phyloP scores from a whole-genome alignment of 2,329 filamentous ascomycete species.

The Biscogniauxia sp. region DNA sequence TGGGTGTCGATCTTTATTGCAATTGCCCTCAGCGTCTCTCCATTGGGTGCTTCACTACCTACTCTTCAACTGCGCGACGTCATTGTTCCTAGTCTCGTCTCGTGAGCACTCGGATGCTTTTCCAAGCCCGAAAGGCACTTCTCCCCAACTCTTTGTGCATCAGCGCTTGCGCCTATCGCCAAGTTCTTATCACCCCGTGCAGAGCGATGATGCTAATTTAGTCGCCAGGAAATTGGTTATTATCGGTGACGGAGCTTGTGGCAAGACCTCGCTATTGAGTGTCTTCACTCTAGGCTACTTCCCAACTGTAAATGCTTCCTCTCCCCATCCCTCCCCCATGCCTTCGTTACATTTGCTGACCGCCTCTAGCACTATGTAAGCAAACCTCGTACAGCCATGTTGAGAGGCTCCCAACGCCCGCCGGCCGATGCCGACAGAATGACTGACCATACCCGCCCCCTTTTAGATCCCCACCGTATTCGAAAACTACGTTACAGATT shows the following conservation, averaged over 20 bases:
- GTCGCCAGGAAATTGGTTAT: slow-evolving; percentile 33
- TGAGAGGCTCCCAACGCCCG: neutral
- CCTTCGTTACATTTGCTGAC: slow-evolving; percentile 28
- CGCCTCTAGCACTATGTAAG: slow-evolving; percentile 56
- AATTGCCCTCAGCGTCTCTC: neutral
- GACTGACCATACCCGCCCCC: slow-evolving; percentile 13
- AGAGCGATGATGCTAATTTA: slow-evolving; percentile 18
- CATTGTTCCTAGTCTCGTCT: neutral
- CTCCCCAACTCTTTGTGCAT: slow-evolving; percentile 1
- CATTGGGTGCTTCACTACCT: neutral
- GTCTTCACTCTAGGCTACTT: slow-evolving; percentile 98
- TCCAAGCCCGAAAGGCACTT: neutral
- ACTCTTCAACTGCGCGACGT: neutral
- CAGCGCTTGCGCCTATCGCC: slow-evolving; percentile 1
- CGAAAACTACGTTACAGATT: slow-evolving; percentile 99
- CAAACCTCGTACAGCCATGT: slow-evolving; percentile 8
- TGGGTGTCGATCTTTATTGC: slow-evolving; percentile 4
- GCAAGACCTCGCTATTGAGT: slow-evolving; percentile 94
- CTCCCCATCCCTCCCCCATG: slow-evolving; percentile 4
- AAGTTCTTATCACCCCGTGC: neutral
- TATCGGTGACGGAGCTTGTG: slow-evolving; percentile 72
- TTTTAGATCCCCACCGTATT: slow-evolving; percentile 89
- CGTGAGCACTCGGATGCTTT: neutral
- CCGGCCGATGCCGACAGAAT: slow-evolving; percentile 5
- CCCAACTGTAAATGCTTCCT: slow-evolving; percentile 71